Conservation (phyloP, 805 yeast species). For the Cyberlindnera bimundalis region DNA sequence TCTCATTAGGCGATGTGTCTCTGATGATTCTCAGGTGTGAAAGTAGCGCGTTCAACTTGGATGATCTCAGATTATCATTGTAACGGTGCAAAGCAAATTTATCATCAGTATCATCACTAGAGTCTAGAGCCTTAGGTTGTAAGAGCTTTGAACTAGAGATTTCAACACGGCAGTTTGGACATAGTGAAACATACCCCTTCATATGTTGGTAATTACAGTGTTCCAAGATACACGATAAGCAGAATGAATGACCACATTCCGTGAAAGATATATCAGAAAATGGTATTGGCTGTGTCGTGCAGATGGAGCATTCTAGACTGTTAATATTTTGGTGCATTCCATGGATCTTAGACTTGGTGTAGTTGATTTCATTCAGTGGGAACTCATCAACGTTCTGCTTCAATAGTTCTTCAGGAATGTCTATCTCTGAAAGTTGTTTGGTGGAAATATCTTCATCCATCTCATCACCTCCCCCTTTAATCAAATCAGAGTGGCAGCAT, state of each 20-base stretch:
- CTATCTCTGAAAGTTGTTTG: conserved; percentile 12
- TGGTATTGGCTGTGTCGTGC: conserved; percentile 65
- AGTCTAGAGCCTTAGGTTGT: conserved; percentile 24
- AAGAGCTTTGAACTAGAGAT: conserved; percentile 48
- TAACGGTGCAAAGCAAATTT: conserved; percentile 16
- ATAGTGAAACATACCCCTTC: conserved; percentile 44
- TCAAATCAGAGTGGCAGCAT: conserved; percentile 78
- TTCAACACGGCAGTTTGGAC: conserved; percentile 72
- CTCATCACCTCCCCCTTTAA: conserved; percentile 47
- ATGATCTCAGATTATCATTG: conserved; percentile 45
- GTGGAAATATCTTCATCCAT: conserved; percentile 46
- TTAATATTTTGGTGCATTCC: conserved; percentile 32
- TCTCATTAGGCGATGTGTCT: conserved; percentile 59
- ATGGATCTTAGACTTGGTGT: conserved; percentile 28
- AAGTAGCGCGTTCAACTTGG: conserved; percentile 69
- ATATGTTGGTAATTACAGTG: conserved; percentile 66
- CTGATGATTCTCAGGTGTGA: conserved; percentile 52
- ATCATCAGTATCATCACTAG: conserved; percentile 25
- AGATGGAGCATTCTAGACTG: conserved; percentile 77
- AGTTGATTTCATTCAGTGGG: conserved; percentile 15
- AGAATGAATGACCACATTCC: conserved; percentile 79
- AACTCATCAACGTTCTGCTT: conserved; percentile 3
- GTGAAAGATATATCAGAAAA: conserved; percentile 55
- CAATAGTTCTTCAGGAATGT: conserved; percentile 23
- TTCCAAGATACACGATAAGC: conserved; percentile 67